phyloP scores from a whole-genome alignment of 768 basidiomycete genomes.

The Suillus alpinus region DNA sequence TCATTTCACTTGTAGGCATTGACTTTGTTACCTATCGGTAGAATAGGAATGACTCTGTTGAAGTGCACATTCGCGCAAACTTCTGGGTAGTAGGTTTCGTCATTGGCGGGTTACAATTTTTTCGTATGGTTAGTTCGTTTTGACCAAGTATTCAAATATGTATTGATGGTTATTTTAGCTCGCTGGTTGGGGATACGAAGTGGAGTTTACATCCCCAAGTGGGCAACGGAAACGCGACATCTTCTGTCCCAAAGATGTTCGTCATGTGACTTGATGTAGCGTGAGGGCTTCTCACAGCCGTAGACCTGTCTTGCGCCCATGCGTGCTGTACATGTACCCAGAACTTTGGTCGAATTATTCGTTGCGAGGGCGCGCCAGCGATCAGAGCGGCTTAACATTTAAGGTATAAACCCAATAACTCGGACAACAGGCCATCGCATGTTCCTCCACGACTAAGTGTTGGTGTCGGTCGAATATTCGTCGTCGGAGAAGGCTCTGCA shows the following conservation, averaged over 20 bases:
- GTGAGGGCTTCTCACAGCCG: not conserved
- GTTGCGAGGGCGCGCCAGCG: not conserved
- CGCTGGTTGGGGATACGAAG: not conserved
- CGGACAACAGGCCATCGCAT: not conserved
- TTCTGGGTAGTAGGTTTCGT: conserved; percentile 34
- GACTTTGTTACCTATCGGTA: not conserved
- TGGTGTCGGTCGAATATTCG: not conserved
- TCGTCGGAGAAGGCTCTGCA: not conserved
- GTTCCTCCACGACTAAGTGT: not conserved
- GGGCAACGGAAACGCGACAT: not conserved
- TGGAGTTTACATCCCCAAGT: not conserved
- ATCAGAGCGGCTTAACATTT: not conserved
- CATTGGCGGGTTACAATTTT: conserved; percentile 4
- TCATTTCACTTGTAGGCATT: not conserved
- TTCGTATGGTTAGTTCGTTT: too few species aligned
- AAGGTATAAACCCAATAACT: too few species aligned
- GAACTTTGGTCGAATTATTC: not conserved
- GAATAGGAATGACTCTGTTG: conserved; percentile 23
- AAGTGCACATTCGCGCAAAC: conserved; percentile 26
- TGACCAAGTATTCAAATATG: not conserved
- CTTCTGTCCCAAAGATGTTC: not conserved
- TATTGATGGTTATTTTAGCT: not conserved
- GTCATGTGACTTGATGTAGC: not conserved
- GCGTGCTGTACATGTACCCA: not conserved
- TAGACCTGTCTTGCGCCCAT: not conserved